Evolutionary conservation across 2,329 filamentous ascomycete genomes (phyloP), one percentile per base, ranked within the genome.

Genomic region (Sporothrix globosa): DNA sequence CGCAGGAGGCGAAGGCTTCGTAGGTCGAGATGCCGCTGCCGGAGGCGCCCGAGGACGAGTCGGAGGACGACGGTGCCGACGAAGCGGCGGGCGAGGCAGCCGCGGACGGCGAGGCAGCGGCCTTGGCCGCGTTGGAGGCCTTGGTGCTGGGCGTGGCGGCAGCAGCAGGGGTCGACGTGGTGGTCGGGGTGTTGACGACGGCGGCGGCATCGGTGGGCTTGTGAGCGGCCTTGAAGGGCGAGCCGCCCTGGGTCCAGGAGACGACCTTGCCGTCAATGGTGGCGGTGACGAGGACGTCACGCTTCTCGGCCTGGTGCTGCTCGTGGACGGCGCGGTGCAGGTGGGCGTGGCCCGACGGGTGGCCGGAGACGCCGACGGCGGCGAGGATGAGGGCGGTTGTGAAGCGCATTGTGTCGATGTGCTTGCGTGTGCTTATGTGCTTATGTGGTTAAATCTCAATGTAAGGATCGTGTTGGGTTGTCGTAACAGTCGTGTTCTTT

Each of bases 11-110:
- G 76, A 81, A 78, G 74, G 77, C 67, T 21, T 74, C 74, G 73
- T 73, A 77, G 34, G 69, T 61, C 60, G 58, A 70, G 44, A 73
- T 53, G 65, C 68, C 74, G 52, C 24, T 79, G 69, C 90, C 83
- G 85, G 92, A 90, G 85, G 90, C 93, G 77, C 90, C 90, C 79
- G 81, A 74, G 79, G 61, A 58, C 39, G 53, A 60, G 48, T 10
- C 68, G 21, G 63, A 39, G 54, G 48, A 19, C 58, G 68, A 54
- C 11, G 69, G 11, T 1, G 68, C 27, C 5, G 67, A 4, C 11
- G 56, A 56, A 27, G 66, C 27, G 4, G 53, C 39, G 60, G 61
- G 34, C 39, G 53, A 60, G 34, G n/a, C 27, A 56, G 68, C 46
- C 27, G 21, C 4, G 21, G 56, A 56, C 48, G 66, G 30, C 11